A percentile compares a stretch with the other conserved stretches of the same genome.
Evolutionary conservation across 2,329 filamentous ascomycete genomes (phyloP).

Genomic region (Xylariaceae sp.): DNA sequence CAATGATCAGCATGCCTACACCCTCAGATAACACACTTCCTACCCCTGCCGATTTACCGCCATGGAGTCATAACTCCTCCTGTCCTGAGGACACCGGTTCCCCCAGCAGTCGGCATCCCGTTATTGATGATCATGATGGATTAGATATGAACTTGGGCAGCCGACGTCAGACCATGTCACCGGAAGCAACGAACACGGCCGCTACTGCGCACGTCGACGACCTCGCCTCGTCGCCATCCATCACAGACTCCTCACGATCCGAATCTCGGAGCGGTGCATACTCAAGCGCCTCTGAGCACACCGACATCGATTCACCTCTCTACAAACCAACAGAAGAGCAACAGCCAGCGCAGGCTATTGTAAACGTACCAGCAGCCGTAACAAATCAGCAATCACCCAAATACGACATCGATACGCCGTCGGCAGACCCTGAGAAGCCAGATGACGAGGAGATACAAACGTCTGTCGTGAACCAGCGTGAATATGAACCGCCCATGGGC

Average conservation of each 20-base stretch:
- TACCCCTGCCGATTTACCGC: slow-evolving; percentile 26
- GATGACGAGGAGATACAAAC: slow-evolving; percentile 19
- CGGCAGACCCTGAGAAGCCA: slow-evolving; percentile 23
- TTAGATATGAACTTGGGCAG: slow-evolving; percentile 27
- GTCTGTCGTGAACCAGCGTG: slow-evolving; percentile 17
- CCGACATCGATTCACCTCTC: slow-evolving; percentile 21
- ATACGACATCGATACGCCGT: slow-evolving; percentile 18
- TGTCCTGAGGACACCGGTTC: slow-evolving; percentile 31
- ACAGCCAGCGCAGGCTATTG: slow-evolving; percentile 7
- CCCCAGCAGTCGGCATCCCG: slow-evolving; percentile 24
- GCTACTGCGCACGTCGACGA: slow-evolving; percentile 16
- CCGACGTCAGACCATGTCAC: slow-evolving; percentile 21
- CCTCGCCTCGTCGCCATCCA: slow-evolving; percentile 24
- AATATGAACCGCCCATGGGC: slow-evolving; percentile 38
- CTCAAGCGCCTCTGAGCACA: slow-evolving; percentile 19
- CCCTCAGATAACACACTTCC: slow-evolving; percentile 26
- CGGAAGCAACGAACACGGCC: slow-evolving; percentile 25
- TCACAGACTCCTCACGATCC: slow-evolving; percentile 27
- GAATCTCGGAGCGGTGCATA: slow-evolving; percentile 24
- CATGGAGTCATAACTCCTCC: slow-evolving; percentile 30
- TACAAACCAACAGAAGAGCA: slow-evolving; percentile 24
- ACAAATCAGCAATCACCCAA: slow-evolving; percentile 14
- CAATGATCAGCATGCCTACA: slow-evolving; percentile 28
- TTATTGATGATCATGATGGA: slow-evolving; percentile 28
- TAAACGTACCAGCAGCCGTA: slow-evolving; percentile 7